Evolutionary conservation across 768 basidiomycete species (phyloP).

Genomic region (Phylloporus arenicola): DNA sequence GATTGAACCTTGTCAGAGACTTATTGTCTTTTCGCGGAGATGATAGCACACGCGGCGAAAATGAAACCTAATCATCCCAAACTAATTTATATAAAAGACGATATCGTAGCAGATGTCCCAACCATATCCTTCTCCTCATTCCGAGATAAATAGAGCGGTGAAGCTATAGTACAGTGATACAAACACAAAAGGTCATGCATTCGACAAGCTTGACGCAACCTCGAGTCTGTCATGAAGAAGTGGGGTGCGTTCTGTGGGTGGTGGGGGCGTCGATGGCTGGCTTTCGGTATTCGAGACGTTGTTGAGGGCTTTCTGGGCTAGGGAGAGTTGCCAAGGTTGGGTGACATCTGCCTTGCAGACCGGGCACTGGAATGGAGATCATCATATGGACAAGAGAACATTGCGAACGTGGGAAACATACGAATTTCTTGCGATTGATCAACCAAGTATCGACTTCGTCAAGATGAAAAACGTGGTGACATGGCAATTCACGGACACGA

Average conservation of each 20-base stretch:
- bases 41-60: constrained; percentile 10
- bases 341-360: constrained; percentile 93
- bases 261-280: constrained; percentile 5
- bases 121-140: not conserved
- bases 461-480: constrained; percentile 92
- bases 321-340: constrained; percentile 38
- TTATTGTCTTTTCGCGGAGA: constrained; percentile 25
- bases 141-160: constrained; percentile 4
- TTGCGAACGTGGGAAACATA: constrained; percentile 36
- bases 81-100: constrained; percentile 9
- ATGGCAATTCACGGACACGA: constrained; percentile 85
- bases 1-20: constrained; percentile 22
- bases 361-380: constrained; percentile 57
- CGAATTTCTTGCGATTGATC: constrained; percentile 87
- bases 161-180: constrained; percentile 23
- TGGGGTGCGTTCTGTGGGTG: constrained; percentile 31
- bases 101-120: constrained; percentile 10
- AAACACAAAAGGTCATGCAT: constrained; percentile 10
- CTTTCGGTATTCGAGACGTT: constrained; percentile 2
- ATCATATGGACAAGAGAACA: not conserved
- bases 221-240: constrained; percentile 23
- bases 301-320: constrained; percentile 8
- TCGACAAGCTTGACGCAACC: constrained; percentile 7
- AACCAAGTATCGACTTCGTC: constrained; percentile 92
- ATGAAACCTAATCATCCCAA: constrained; percentile 18